Conservation (phyloP, 768 basidiomycete species). For the Asterophora parasitica region DNA sequence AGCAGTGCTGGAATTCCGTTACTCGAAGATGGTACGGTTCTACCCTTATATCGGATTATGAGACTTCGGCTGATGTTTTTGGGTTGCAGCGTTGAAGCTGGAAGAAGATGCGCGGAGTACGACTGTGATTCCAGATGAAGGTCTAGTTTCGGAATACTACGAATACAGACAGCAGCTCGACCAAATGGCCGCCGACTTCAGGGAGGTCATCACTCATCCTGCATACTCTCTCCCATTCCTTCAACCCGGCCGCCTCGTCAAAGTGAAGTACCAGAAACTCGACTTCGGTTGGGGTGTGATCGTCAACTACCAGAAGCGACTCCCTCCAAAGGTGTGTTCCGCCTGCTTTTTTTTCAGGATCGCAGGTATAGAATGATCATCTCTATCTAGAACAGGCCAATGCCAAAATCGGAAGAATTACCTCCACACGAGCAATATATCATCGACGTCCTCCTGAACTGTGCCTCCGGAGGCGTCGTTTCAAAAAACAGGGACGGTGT, state of each 20-base stretch:
- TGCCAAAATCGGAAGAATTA: conserved; percentile 62
- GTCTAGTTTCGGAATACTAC: conserved; percentile 83
- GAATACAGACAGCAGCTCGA: conserved; percentile 91
- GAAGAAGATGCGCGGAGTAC: conserved; percentile 64
- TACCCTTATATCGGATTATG: neutral
- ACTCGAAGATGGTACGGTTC: conserved; percentile 70
- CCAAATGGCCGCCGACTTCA: conserved; percentile 83
- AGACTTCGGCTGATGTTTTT: neutral
- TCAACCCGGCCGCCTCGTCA: conserved; percentile 88
- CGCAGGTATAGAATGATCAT: neutral
- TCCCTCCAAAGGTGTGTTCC: conserved; percentile 66
- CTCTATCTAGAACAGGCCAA: conserved; percentile 51
- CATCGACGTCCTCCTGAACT: conserved; percentile 86
- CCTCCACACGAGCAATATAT: conserved; percentile 89
- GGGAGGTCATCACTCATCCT: conserved; percentile 91
- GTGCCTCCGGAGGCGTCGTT: conserved; percentile 55
- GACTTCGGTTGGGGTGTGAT: conserved; percentile 98
- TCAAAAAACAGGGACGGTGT: conserved; percentile 55
- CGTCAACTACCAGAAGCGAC: conserved; percentile 85
- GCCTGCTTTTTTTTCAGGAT: neutral
- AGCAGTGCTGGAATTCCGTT: conserved; percentile 86
- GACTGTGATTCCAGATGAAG: conserved; percentile 80
- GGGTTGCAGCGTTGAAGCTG: conserved; percentile 56
- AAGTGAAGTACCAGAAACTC: conserved; percentile 76
- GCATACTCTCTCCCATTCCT: conserved; percentile 93